Evolutionary conservation across 352 stramenopile genomes (phyloP).

Genomic region (Phytophthora syringae): DNA sequence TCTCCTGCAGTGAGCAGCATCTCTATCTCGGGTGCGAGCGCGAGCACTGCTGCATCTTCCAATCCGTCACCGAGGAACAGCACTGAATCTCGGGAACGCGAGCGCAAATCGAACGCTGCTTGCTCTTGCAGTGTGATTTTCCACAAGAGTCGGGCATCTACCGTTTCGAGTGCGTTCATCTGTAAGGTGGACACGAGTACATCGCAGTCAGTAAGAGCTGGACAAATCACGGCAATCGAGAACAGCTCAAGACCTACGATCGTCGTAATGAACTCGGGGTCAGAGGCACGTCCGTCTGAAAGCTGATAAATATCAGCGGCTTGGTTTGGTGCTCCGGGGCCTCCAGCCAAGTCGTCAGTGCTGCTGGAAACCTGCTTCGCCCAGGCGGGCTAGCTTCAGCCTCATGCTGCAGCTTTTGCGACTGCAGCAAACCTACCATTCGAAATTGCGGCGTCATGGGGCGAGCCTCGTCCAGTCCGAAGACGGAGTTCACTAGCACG

Average conservation of each 20-base stretch:
- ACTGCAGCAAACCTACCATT: conserved; percentile 72
- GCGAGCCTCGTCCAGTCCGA: conserved; percentile 82
- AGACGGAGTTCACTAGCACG: conserved; percentile 84
- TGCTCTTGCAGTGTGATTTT: conserved; percentile 64
- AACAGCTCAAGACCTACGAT: conserved; percentile 46
- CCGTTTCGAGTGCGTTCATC: conserved; percentile 63
- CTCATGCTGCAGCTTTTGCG: conserved; percentile 33
- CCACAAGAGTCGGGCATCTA: conserved; percentile 63
- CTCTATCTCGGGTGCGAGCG: conserved; percentile 41
- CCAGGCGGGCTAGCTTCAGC: conserved; percentile 15
- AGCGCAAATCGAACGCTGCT: conserved; percentile 62
- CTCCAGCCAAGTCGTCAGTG: conserved; percentile 46
- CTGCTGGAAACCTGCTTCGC: conserved; percentile 41
- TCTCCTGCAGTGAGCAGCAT: conserved; percentile 74
- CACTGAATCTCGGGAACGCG: conserved; percentile 48
- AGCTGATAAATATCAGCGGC: conserved; percentile 68
- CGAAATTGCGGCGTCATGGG: conserved; percentile 80
- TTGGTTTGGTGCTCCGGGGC: conserved; percentile 31
- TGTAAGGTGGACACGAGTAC: conserved; percentile 10
- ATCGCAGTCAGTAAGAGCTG: conserved; percentile 20
- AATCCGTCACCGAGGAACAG: conserved; percentile 59
- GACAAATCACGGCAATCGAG: background rate
- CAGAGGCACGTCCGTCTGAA: conserved; percentile 53
- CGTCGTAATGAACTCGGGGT: conserved; percentile 60
- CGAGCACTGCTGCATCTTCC: conserved; percentile 57